phyloP scores from a whole-genome alignment of 2,329 filamentous ascomycete species.

The Gnomoniopsis sp. region DNA sequence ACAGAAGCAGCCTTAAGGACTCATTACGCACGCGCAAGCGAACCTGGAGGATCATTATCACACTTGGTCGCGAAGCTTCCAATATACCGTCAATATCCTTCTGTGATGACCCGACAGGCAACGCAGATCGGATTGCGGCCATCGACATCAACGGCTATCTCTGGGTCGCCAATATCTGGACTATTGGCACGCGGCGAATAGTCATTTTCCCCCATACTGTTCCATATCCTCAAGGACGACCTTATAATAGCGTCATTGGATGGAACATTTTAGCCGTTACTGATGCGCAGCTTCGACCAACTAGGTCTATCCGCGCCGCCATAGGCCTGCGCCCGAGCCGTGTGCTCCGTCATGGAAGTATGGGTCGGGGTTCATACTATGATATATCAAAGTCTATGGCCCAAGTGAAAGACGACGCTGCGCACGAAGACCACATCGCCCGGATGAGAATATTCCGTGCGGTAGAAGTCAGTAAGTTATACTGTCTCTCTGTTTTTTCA shows the following conservation, averaged over 20 bases:
- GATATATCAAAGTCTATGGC: conserved; percentile 14
- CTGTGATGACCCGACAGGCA: conserved; percentile 40
- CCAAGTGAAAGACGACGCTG: conserved; percentile 9
- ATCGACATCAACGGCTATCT: conserved; percentile 46
- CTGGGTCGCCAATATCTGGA: conserved; percentile 54
- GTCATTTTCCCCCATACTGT: conserved; percentile 23
- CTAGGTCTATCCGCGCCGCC: conserved; percentile 3
- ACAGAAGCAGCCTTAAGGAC: conserved; percentile 24
- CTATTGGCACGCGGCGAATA: conserved; percentile 25
- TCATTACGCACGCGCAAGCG: conserved; percentile 38
- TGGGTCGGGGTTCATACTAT: conserved; percentile 8
- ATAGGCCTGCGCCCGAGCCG: conserved; percentile 4
- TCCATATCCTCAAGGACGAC: conserved; percentile 1
- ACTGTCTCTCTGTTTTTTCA: too few species aligned
- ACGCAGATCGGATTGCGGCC: conserved; percentile 47
- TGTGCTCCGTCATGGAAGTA: conserved; percentile 1
- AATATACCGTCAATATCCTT: conserved; percentile 56
- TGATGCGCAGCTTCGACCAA: conserved; percentile 11
- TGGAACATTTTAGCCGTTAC: conserved; percentile 14
- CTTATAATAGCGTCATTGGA: not conserved
- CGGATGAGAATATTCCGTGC: not conserved
- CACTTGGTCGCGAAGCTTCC: conserved; percentile 33
- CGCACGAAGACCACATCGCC: not conserved
- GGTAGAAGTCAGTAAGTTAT: not conserved
- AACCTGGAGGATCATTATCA: conserved; percentile 49